Percentiles rank a stretch among this genome's conserved stretches.
These are phyloP conservation scores for Withania somnifera DNA, from an alignment of 305 asterid species.

Conservation along the genomic window DNA sequence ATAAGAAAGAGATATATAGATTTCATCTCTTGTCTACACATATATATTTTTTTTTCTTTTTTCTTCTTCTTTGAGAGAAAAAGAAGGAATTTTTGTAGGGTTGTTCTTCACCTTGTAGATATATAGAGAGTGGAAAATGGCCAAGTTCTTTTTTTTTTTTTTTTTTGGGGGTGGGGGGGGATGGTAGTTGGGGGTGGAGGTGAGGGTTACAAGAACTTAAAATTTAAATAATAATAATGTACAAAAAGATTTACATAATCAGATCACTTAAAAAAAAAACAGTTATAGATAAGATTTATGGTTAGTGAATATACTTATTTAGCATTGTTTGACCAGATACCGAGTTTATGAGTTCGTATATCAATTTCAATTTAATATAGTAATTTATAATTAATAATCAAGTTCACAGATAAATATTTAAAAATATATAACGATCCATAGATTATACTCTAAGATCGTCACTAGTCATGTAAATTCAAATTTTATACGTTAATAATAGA, in stretches of 20 bases:
- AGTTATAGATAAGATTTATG: background rate
- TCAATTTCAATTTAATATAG: background rate
- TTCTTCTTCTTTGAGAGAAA: background rate
- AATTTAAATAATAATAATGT: background rate
- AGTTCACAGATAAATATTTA: background rate
- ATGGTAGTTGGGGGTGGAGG: background rate
- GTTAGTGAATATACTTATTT: background rate
- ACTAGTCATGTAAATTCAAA: background rate
- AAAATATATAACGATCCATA: background rate
- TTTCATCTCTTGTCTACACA: background rate
- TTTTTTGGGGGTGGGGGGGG: background rate
- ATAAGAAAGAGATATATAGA: background rate
- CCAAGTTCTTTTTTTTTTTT: background rate
- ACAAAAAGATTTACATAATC: background rate
- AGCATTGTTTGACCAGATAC: background rate
- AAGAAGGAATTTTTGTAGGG: slow-evolving; percentile 21
- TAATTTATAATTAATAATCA: background rate
- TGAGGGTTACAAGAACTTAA: background rate
- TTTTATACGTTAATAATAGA: background rate
- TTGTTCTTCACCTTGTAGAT: background rate
- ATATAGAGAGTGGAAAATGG: background rate
- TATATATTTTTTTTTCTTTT: no score
- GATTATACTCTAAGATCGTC: background rate
- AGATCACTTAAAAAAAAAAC: background rate
- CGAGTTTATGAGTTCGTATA: background rate